phyloP scores from a whole-genome alignment of 495 filamentous ascomycete species.

The Podospora pseudopauciseta region DNA sequence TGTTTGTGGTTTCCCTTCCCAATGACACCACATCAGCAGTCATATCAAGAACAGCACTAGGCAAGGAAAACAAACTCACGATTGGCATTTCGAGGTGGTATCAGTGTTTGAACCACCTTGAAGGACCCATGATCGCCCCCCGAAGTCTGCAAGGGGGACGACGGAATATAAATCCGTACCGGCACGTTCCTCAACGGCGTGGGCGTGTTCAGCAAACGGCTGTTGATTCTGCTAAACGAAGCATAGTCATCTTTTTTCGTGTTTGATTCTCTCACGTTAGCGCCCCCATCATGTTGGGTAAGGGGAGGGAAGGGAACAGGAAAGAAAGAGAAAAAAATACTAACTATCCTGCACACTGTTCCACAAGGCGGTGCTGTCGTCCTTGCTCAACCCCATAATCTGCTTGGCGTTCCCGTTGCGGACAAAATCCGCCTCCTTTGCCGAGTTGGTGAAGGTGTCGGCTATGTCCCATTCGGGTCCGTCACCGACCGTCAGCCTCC shows the following conservation, averaged over 20 bases:
- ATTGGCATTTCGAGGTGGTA: slow-evolving; percentile 47
- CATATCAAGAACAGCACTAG: neutral
- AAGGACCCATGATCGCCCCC: slow-evolving; percentile 39
- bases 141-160: slow-evolving; percentile 45
- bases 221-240: slow-evolving; percentile 69
- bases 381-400: slow-evolving; percentile 88
- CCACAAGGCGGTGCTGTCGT: slow-evolving; percentile 85
- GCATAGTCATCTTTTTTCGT: slow-evolving; percentile 61
- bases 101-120: slow-evolving; percentile 66
- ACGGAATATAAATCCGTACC: slow-evolving; percentile 82
- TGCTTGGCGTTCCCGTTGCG: slow-evolving; percentile 86
- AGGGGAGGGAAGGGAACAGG: neutral
- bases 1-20: slow-evolving; percentile 57
- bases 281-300: too few species aligned
- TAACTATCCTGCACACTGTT: slow-evolving; percentile 73
- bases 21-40: neutral
- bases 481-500: slow-evolving; percentile 63
- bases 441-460: slow-evolving; percentile 88
- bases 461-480: slow-evolving; percentile 67
- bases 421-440: slow-evolving; percentile 88
- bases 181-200: slow-evolving; percentile 77
- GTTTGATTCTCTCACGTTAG: neutral
- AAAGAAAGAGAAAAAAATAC: slow-evolving; percentile 21
- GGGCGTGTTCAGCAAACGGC: slow-evolving; percentile 71
- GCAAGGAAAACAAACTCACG: slow-evolving; percentile 28